phyloP scores from a whole-genome alignment of 2,329 filamentous ascomycete species.

The Pseudogymnoascus sp. region DNA sequence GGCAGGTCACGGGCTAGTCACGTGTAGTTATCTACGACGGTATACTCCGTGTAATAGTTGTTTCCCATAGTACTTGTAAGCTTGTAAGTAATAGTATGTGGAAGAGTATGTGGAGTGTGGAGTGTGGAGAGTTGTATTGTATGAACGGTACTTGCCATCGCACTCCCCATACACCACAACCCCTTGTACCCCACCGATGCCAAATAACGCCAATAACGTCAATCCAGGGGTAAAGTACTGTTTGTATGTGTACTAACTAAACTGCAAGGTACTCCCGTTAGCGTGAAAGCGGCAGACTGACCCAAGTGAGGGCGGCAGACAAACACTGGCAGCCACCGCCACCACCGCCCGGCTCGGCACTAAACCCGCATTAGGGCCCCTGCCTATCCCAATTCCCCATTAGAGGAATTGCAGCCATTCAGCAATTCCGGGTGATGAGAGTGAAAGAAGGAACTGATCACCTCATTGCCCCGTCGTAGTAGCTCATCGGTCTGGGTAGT shows the following conservation, averaged over 20 bases:
- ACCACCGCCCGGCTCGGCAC: background rate
- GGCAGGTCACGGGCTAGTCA: background rate
- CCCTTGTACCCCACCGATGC: background rate
- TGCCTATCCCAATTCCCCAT: background rate
- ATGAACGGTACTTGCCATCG: background rate
- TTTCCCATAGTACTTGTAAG: too few relatives aligned
- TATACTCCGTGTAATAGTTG: too few relatives aligned
- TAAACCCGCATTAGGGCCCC: background rate
- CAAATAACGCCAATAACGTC: background rate
- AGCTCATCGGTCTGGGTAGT: background rate
- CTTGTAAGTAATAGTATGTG: too few relatives aligned
- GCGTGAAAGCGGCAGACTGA: background rate
- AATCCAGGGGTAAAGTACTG: background rate
- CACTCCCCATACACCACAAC: background rate
- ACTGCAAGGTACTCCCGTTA: too few relatives aligned
- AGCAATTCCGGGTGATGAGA: background rate
- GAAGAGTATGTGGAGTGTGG: background rate
- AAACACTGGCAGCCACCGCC: background rate
- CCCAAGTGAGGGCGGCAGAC: background rate
- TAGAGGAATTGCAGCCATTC: too few relatives aligned
- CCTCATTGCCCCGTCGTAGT: background rate
- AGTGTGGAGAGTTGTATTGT: background rate
- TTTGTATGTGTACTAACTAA: too few relatives aligned
- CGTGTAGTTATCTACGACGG: too few relatives aligned
- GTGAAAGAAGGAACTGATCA: background rate